These are phyloP conservation scores for Daldinia eschscholtzii DNA, from an alignment of 2,329 filamentous ascomycete genomes.

Conservation along the genomic window DNA sequence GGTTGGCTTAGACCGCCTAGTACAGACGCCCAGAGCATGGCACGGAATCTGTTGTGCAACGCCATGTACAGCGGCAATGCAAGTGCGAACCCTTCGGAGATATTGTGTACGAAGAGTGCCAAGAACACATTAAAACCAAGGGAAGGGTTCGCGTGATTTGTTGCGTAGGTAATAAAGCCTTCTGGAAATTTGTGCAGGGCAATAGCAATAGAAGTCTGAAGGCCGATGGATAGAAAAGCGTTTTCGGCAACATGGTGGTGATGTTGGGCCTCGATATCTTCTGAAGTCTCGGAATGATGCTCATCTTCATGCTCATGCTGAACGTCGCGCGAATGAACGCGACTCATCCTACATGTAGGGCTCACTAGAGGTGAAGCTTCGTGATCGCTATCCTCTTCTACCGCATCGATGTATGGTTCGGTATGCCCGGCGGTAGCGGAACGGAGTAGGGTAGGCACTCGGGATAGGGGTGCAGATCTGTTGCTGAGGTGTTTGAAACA, in stretches of 20 bases:
- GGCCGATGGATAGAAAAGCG: slow-evolving; percentile 92
- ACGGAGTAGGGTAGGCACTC: slow-evolving; percentile 55
- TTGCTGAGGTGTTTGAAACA: slow-evolving; percentile 70
- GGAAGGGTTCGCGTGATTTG: slow-evolving; percentile 92
- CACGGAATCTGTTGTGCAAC: slow-evolving; percentile 80
- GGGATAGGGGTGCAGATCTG: slow-evolving; percentile 54
- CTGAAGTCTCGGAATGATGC: slow-evolving; percentile 48
- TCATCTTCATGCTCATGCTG: slow-evolving; percentile 34
- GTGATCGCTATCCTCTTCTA: slow-evolving; percentile 49
- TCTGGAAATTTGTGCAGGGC: slow-evolving; percentile 96
- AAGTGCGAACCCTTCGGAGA: slow-evolving; percentile 96
- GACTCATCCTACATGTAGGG: slow-evolving; percentile 47
- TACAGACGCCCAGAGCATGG: slow-evolving; percentile 85
- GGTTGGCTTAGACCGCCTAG: slow-evolving; percentile 91
- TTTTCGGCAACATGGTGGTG: slow-evolving; percentile 97
- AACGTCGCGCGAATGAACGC: slow-evolving; percentile 49
- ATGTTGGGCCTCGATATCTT: slow-evolving; percentile 70
- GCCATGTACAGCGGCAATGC: slow-evolving; percentile 93
- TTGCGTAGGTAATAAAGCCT: slow-evolving; percentile 91
- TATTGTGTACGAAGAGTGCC: slow-evolving; percentile 97
- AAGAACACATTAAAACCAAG: slow-evolving; percentile 94
- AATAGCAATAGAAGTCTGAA: slow-evolving; percentile 95
- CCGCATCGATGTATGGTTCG: slow-evolving; percentile 48
- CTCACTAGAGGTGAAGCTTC: slow-evolving; percentile 42
- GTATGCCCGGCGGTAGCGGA: slow-evolving; percentile 56